These are phyloP conservation scores for Aspergillus fumigatiaffinis DNA, from an alignment of 2,329 filamentous ascomycete species.

Conservation along the genomic window DNA sequence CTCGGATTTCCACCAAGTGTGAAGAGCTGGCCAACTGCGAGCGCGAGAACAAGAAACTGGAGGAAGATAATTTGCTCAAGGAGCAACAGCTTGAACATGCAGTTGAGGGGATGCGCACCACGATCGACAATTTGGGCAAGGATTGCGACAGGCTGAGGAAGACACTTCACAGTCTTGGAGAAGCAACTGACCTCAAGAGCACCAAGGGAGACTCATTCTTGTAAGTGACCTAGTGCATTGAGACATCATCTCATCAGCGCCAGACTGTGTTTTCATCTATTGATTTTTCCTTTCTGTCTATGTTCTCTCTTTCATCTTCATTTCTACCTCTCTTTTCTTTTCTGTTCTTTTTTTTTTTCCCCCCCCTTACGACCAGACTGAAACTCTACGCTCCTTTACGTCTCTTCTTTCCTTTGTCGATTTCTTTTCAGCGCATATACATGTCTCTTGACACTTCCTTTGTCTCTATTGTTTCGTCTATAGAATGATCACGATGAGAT, in stretches of 20 bases:
- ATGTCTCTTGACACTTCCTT: slow-evolving; percentile 12
- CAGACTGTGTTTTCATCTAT: slow-evolving; percentile 11
- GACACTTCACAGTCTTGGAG: slow-evolving; percentile 48
- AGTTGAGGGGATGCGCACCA: slow-evolving; percentile 42
- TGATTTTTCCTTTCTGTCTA: slow-evolving; percentile 4
- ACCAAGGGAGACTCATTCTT: slow-evolving; percentile 48
- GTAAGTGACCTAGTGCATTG: slow-evolving; percentile 40
- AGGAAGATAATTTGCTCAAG: slow-evolving; percentile 44
- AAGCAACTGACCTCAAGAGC: slow-evolving; percentile 50
- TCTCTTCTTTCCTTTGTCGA: slow-evolving; percentile 10
- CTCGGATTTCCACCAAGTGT: slow-evolving; percentile 40
- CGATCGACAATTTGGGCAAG: slow-evolving; percentile 48
- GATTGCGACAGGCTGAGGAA: slow-evolving; percentile 50
- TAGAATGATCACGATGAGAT: slow-evolving; percentile 23
- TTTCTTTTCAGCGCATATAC: neutral
- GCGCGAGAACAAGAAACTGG: slow-evolving; percentile 41
- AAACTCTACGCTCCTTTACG: neutral
- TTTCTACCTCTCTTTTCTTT: slow-evolving; percentile 4
- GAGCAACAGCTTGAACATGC: slow-evolving; percentile 45
- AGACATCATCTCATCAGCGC: slow-evolving; percentile 15
- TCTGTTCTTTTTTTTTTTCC: no score
- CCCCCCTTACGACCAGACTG: neutral
- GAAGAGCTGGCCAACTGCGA: slow-evolving; percentile 41
- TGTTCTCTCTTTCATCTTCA: slow-evolving; percentile 10
- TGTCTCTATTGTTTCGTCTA: slow-evolving; percentile 14